phyloP scores from a whole-genome alignment of 2,329 filamentous ascomycete species.

The Trichoderma simmonsii region DNA sequence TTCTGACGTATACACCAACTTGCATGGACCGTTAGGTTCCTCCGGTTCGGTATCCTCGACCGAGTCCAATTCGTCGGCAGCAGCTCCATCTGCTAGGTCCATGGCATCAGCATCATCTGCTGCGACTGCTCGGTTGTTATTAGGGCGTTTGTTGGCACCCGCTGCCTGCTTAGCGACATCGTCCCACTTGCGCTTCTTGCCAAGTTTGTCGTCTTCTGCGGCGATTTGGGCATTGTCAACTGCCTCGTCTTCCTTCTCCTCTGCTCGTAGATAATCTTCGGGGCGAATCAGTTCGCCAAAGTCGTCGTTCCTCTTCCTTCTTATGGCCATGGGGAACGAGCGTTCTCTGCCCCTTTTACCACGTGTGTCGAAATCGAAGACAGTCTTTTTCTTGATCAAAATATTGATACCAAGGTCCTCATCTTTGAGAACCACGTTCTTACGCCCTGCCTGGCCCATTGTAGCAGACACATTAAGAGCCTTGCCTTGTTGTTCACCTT shows the following conservation, averaged over 20 bases:
- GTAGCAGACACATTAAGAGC: constrained; percentile 85
- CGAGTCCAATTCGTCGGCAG: constrained; percentile 55
- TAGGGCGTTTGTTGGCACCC: constrained; percentile 59
- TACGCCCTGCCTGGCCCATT: constrained; percentile 76
- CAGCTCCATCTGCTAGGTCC: constrained; percentile 35
- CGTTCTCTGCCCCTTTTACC: constrained; percentile 90
- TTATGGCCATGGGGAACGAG: constrained; percentile 83
- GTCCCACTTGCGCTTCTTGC: constrained; percentile 94
- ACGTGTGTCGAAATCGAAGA: constrained; percentile 91
- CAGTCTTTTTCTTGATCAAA: constrained; percentile 78
- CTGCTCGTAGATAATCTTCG: constrained; percentile 88
- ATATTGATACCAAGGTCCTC: constrained; percentile 91
- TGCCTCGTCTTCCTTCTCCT: constrained; percentile 78
- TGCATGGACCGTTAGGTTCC: constrained; percentile 64
- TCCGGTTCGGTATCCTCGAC: constrained; percentile 54
- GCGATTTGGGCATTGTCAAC: constrained; percentile 45
- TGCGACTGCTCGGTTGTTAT: constrained; percentile 40
- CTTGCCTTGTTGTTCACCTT: constrained; percentile 84
- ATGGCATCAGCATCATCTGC: constrained; percentile 46
- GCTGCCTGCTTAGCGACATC: constrained; percentile 47
- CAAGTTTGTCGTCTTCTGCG: constrained; percentile 61
- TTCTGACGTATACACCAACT: constrained; percentile 64
- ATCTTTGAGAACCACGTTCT: constrained; percentile 82
- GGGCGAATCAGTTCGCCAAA: constrained; percentile 92
- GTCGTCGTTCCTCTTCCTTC: constrained; percentile 77